Evolutionary conservation across 345 rosid genomes (phyloP), one percentile per base, ranked within the genome.

Genomic region (Corchorus olitorius): DNA sequence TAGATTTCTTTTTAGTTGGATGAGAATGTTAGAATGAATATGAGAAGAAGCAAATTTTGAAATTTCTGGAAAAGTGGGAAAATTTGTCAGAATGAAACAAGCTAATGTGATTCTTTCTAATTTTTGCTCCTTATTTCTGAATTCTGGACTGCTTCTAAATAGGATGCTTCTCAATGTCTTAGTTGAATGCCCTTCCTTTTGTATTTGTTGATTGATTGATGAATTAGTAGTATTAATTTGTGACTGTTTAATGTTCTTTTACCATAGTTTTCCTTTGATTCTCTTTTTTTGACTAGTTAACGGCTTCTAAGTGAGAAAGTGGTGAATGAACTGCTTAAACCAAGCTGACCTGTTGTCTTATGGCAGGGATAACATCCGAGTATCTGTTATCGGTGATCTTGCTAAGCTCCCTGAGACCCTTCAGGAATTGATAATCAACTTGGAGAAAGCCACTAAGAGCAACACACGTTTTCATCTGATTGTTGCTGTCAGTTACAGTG

Each of bases 401-500:
- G 63, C 73, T 48, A 77, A 66, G 69, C 80, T 80, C 17, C 81
- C 77, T 0, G 11, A 60, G 49, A 14, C 76, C 41, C 34, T 75
- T 17, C 71, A 64, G 59, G 77, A 75, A 16, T 22, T 54, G 71
- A 72, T 77, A 43, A 19, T 58, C 66, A 72, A 75, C 65, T 72
- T 75, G 46, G 76, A 75, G 65, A 72, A 56, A 54, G 70, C 64
- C 34, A 77, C 80, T 15, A 77, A 55, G 79, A 59, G 65, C 27
- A 77, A 80, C 43, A 19, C 75, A 59, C 55, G 1, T 35, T 78
- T 83, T 76, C 86, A 80, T 9, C 35, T 83, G 17, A 83, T 80
- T 11, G 64, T 80, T 15, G 83, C 81, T 6, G 72, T 80, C 19
- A 83, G 79, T 73, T 83, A 80, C 58, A 77, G 75, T 52, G 77